A percentile compares a stretch with the other conserved stretches of the same genome.
Evolutionary conservation across 306 rosid species (phyloP).

Genomic region (Dicorynia guianensis): DNA sequence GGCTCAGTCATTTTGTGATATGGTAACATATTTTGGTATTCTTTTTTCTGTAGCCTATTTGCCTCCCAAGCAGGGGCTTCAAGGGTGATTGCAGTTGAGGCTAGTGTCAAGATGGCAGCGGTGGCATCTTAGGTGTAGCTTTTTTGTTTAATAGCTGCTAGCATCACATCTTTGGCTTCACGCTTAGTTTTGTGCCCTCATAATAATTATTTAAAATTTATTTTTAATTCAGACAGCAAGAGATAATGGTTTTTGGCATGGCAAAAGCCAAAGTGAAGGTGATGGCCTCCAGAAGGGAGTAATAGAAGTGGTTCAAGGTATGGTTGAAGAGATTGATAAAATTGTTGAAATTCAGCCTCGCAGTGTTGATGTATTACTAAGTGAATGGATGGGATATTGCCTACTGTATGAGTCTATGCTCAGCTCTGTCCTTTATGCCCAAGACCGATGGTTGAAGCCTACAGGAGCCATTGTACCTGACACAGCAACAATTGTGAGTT

Average conservation of each 20-base stretch:
- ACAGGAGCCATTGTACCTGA: constrained; percentile 97
- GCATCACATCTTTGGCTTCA: constrained; percentile 1
- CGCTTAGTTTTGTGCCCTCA: constrained; percentile 32
- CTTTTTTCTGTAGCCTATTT: constrained; percentile 64
- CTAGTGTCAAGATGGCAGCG: constrained; percentile 92
- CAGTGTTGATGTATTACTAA: constrained; percentile 82
- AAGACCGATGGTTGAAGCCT: constrained; percentile 92
- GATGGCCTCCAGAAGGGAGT: constrained; percentile 54
- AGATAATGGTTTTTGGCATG: constrained; percentile 65
- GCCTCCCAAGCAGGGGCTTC: constrained; percentile 90
- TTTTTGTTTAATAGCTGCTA: constrained; percentile 9
- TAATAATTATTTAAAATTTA: constrained; percentile 11
- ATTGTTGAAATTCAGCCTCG: constrained; percentile 68
- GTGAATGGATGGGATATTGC: constrained; percentile 99
- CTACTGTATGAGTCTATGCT: constrained; percentile 93
- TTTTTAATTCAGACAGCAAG: constrained; percentile 67
- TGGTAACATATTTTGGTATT: constrained; percentile 23
- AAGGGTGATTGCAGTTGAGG: constrained; percentile 91
- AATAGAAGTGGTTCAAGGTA: constrained; percentile 76
- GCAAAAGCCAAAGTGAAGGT: constrained; percentile 49
- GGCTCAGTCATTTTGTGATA: constrained; percentile 18
- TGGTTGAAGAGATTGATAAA: constrained; percentile 87
- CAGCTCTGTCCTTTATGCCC: constrained; percentile 90
- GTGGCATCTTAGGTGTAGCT: constrained; percentile 78
- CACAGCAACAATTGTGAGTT: constrained; percentile 90